These are phyloP conservation scores for Glebionis coronaria DNA, from an alignment of 129 eudicot species.

Conservation along the genomic window DNA sequence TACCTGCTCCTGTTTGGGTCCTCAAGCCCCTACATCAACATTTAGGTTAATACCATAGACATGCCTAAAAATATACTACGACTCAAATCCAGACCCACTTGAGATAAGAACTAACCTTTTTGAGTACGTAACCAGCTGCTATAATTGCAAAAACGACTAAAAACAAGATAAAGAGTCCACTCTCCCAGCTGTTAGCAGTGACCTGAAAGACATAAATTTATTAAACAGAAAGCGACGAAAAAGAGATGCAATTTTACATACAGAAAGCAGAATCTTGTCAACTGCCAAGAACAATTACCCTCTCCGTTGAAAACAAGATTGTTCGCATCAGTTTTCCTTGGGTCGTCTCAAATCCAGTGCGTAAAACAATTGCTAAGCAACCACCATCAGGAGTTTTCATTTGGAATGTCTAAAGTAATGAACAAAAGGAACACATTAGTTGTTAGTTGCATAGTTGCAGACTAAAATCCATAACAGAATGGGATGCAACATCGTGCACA, in stretches of 20 bases:
- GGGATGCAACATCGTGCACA: background rate
- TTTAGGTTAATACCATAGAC: background rate
- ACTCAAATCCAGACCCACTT: background rate
- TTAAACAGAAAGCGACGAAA: background rate
- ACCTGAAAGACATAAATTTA: conserved; percentile 46
- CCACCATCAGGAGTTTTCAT: conserved; percentile 98
- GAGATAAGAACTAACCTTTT: conserved; percentile 48
- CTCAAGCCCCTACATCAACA: conserved; percentile 77
- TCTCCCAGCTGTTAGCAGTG: conserved; percentile 98
- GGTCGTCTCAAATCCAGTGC: conserved; percentile 97
- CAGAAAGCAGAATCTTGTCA: background rate
- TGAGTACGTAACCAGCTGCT: conserved; percentile 96
- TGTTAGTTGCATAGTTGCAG: background rate
- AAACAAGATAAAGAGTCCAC: conserved; percentile 85
- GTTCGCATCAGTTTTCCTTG: conserved; percentile 98
- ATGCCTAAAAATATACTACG: background rate
- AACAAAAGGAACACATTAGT: conserved; percentile 12
- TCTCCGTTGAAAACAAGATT: conserved; percentile 91
- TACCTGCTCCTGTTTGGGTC: conserved; percentile 97
- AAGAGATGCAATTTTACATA: background rate
- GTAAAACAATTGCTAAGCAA: conserved; percentile 86
- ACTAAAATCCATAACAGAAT: background rate
- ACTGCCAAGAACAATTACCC: conserved; percentile 46
- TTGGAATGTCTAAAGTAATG: conserved; percentile 47
- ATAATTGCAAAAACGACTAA: conserved; percentile 81